Conservation (phyloP, 2,329 filamentous ascomycete genomes). For the Neopestalotiopsis sp. region DNA sequence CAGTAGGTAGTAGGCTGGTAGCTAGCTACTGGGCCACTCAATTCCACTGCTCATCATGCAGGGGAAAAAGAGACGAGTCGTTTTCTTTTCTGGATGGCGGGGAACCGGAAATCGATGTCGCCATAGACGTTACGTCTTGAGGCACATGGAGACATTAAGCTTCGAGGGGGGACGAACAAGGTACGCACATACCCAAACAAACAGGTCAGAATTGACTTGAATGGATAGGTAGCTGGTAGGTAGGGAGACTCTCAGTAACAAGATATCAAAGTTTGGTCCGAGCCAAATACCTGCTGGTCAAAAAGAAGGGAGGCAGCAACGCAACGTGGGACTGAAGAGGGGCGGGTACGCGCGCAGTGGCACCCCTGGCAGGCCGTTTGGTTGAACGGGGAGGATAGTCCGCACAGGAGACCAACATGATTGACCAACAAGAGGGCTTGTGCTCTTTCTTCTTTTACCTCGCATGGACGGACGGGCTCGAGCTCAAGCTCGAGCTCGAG, state of each 20-base stretch:
- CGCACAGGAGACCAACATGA: not conserved
- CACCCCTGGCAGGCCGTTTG: not conserved
- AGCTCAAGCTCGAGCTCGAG: too few species aligned
- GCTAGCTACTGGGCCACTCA: not conserved
- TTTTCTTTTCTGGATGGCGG: not conserved
- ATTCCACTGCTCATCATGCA: not conserved
- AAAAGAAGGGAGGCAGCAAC: not conserved
- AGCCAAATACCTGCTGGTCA: not conserved
- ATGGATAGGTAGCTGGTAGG: not conserved
- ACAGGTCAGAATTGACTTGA: not conserved
- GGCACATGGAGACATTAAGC: not conserved
- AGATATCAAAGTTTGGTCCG: slow-evolving; percentile 1
- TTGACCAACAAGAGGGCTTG: not conserved
- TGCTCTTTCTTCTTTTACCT: not conserved
- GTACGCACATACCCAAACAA: not conserved
- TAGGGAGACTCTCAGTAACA: not conserved
- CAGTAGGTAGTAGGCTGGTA: too few species aligned
- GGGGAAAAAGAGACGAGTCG: not conserved
- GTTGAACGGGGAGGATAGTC: not conserved
- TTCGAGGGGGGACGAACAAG: not conserved
- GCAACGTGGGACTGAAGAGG: not conserved
- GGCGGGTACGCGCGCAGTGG: not conserved
- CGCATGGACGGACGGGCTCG: not conserved
- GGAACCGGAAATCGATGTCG: slow-evolving; percentile 1
- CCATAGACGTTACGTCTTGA: not conserved